Percentiles rank a stretch among this genome's conserved stretches.
phyloP scores from a whole-genome alignment of 225 moss, liverwort and hornwort species.

The Physcomitrellopsis africana region DNA sequence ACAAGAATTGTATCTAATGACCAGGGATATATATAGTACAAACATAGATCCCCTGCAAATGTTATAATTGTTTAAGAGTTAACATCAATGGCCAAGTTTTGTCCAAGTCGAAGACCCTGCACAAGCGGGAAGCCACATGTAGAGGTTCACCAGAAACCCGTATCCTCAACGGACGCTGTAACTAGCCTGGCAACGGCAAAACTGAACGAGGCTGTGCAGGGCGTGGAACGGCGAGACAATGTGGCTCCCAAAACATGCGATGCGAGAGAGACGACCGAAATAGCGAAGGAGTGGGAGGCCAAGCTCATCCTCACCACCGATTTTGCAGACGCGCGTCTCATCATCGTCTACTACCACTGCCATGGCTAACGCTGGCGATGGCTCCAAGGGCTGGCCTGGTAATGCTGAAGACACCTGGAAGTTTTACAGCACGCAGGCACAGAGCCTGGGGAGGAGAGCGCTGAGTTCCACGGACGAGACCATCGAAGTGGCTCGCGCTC shows the following conservation, averaged over 20 bases:
- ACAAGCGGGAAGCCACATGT: too few species aligned
- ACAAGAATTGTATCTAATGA: too few species aligned
- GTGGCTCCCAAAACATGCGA: constrained; percentile 29
- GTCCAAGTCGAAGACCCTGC: too few species aligned
- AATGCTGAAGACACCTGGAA: constrained; percentile 54
- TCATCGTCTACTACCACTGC: constrained; percentile 10
- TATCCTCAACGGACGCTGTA: too few species aligned
- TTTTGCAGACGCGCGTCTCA: background rate
- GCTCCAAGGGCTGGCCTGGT: constrained; percentile 25
- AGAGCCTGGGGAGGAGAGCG: constrained; percentile 58
- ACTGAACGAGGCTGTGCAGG: too few species aligned
- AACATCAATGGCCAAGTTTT: too few species aligned
- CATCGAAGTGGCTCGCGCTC: constrained; percentile 48
- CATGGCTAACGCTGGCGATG: constrained; percentile 56
- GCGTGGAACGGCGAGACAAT: background rate
- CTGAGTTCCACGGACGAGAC: constrained; percentile 56
- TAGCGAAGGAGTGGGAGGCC: constrained; percentile 15
- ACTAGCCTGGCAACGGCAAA: too few species aligned
- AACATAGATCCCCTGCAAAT: too few species aligned
- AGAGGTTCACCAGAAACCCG: too few species aligned
- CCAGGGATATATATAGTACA: too few species aligned
- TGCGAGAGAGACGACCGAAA: constrained; percentile 50
- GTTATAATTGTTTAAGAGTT: too few species aligned
- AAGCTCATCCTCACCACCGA: constrained; percentile 10
- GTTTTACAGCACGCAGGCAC: constrained; percentile 61